phyloP scores from a whole-genome alignment of 306 rosid species.

The Carpinus viminea region DNA sequence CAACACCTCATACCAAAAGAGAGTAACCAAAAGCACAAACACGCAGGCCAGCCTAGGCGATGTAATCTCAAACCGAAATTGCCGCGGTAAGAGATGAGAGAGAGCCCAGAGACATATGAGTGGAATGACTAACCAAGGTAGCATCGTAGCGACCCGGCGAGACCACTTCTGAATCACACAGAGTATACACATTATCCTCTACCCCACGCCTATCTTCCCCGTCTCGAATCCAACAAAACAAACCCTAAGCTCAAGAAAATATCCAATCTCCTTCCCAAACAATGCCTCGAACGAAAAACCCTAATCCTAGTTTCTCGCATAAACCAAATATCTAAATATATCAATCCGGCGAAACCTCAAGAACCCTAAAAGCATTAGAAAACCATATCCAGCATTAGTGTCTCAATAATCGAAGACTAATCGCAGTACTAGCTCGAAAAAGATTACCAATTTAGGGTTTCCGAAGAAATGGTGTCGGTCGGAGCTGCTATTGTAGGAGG shows the following conservation, averaged over 20 bases:
- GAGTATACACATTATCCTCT: constrained; percentile 99
- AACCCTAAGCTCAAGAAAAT: constrained; percentile 45
- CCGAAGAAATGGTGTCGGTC: not conserved
- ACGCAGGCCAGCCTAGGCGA: constrained; percentile 95
- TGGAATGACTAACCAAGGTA: constrained; percentile 99
- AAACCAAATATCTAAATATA: constrained; percentile 37
- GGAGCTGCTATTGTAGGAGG: constrained; percentile 26
- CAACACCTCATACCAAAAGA: constrained; percentile 98
- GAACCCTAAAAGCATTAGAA: constrained; percentile 70
- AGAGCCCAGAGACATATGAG: constrained; percentile 94
- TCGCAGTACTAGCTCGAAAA: constrained; percentile 24
- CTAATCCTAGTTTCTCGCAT: constrained; percentile 42
- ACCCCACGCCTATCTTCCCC: constrained; percentile 63
- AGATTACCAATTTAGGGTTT: constrained; percentile 31
- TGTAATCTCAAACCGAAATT: constrained; percentile 92
- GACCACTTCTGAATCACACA: constrained; percentile 99
- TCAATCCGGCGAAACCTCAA: constrained; percentile 37
- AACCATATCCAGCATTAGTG: constrained; percentile 35
- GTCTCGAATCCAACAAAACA: constrained; percentile 41
- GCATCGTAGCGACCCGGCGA: constrained; percentile 99
- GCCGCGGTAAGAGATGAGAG: constrained; percentile 98
- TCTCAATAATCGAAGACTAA: constrained; percentile 23
- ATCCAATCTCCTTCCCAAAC: constrained; percentile 16
- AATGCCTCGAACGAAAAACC: constrained; percentile 53
- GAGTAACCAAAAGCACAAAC: constrained; percentile 85